A percentile compares a stretch with the other conserved stretches of the same genome.
Conservation (phyloP, 305 asterid genomes). For the Fraxinus sp. region DNA sequence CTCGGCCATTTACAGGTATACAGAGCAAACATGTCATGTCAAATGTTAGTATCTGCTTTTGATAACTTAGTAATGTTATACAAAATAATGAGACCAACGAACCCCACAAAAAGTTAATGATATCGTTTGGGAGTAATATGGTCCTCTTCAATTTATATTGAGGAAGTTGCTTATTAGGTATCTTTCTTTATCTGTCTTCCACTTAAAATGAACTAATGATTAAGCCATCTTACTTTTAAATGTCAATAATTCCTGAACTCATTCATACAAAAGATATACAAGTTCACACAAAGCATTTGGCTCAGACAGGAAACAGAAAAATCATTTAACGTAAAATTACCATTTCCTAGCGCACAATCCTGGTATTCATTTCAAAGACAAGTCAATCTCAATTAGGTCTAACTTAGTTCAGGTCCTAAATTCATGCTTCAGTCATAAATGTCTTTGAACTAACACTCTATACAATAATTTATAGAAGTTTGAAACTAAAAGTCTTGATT, state of each 20-base stretch:
- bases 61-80: not conserved
- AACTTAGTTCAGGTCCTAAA: not conserved
- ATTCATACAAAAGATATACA: not conserved
- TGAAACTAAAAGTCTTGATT: conserved; percentile 15
- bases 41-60: conserved; percentile 17
- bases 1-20: conserved; percentile 68
- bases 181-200: conserved; percentile 40
- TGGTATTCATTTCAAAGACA: not conserved
- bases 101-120: conserved; percentile 22
- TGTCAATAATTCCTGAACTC: conserved; percentile 19
- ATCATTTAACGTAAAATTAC: not conserved
- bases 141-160: conserved; percentile 17
- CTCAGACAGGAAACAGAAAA: not conserved
- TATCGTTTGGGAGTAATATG: not conserved
- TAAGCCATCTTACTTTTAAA: conserved; percentile 12
- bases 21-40: conserved; percentile 23
- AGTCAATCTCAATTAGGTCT: not conserved
- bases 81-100: conserved; percentile 15
- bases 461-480: not conserved
- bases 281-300: not conserved
- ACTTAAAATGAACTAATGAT: conserved; percentile 25
- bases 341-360: not conserved
- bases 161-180: conserved; percentile 30
- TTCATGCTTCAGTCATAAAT: not conserved
- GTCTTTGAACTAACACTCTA: not conserved